A percentile compares a stretch with the other conserved stretches of the same genome.
phyloP scores from a whole-genome alignment of 148 eudicot genomes.

The Chenopodium formosanum region DNA sequence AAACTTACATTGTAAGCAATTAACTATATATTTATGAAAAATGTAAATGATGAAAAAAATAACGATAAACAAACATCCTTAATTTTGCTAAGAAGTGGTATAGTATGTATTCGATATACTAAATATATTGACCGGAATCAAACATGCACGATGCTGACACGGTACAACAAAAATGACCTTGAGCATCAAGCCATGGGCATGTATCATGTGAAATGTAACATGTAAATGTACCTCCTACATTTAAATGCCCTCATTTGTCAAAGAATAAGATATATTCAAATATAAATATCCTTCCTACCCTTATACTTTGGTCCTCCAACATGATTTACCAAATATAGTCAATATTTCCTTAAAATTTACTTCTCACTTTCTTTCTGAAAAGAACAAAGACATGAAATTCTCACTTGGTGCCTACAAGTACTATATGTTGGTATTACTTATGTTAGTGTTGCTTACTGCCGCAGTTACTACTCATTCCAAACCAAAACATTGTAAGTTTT shows the following conservation, averaged over 20 bases:
- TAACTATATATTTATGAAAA: no score
- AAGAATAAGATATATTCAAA: not conserved
- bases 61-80: no score
- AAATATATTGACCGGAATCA: no score
- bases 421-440: constrained; percentile 10
- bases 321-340: not conserved
- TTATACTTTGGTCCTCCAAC: not conserved
- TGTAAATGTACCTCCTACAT: constrained; percentile 21
- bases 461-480: constrained; percentile 9
- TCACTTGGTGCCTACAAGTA: constrained; percentile 3
- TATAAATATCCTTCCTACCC: no score
- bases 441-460: constrained; percentile 1
- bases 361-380: not conserved
- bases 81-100: no score
- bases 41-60: no score
- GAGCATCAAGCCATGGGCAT: not conserved
- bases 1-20: no score
- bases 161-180: not conserved
- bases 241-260: not conserved
- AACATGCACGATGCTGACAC: not conserved
- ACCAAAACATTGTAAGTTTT: constrained; percentile 18
- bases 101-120: no score
- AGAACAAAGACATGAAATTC: constrained; percentile 16
- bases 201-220: constrained; percentile 29
- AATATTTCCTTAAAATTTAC: not conserved